These are phyloP conservation scores for Nitzschia inconspicua DNA, from an alignment of 108 stramenopile genomes.

Conservation along the genomic window DNA sequence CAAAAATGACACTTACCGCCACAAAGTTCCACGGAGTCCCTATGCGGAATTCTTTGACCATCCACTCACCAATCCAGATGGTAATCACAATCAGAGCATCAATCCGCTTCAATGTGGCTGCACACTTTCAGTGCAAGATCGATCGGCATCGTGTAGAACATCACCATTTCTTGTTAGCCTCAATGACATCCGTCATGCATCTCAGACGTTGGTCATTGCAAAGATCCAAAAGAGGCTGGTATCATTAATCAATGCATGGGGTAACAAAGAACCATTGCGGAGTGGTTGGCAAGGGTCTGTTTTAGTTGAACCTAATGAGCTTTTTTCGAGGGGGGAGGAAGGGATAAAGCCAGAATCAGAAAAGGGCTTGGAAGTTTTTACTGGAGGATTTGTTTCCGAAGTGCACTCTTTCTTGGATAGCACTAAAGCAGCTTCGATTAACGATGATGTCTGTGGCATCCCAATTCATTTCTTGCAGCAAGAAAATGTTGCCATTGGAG, in stretches of 20 bases:
- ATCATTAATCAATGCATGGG: too few species aligned
- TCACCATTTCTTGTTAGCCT: conserved; percentile 8
- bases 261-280: not conserved
- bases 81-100: not conserved
- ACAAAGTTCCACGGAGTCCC: conserved; percentile 53
- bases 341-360: not conserved
- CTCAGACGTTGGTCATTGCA: too few species aligned
- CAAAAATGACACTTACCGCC: too few species aligned
- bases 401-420: not conserved
- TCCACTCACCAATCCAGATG: conserved; percentile 9
- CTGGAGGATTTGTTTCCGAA: conserved; percentile 16
- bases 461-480: not conserved
- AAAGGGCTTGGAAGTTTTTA: not conserved
- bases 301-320: not conserved
- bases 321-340: not conserved
- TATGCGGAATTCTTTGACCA: conserved; percentile 89
- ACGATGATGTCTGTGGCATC: conserved; percentile 16
- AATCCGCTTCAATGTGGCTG: conserved; percentile 5
- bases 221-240: too few species aligned
- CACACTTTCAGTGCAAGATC: conserved; percentile 12
- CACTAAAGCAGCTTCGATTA: conserved; percentile 1
- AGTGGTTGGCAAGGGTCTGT: conserved; percentile 29
- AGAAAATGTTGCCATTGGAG: not conserved
- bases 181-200: conserved; percentile 15
- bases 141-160: not conserved